Percentiles rank a stretch among this genome's conserved stretches.
Conservation (phyloP, 2,329 filamentous ascomycete species). For the Colletotrichum ledebouriae region DNA sequence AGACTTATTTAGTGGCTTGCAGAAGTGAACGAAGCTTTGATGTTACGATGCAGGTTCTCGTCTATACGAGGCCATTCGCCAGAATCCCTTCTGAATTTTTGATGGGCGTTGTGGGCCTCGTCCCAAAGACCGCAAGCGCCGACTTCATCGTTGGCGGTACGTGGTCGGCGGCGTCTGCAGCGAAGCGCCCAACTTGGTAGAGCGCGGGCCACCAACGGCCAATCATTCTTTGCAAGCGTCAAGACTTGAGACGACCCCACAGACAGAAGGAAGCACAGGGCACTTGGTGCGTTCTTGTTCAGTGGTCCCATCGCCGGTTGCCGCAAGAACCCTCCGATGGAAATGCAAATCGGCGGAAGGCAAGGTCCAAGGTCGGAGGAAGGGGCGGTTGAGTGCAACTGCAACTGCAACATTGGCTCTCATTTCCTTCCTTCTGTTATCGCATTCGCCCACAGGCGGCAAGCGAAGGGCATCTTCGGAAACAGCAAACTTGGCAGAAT, state of each 20-base stretch:
- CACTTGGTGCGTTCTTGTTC: slow-evolving; percentile 39
- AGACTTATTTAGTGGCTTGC: neutral
- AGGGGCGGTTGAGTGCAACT: neutral
- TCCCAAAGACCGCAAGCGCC: slow-evolving; percentile 22
- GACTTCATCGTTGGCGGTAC: slow-evolving; percentile 5
- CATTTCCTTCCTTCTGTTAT: neutral
- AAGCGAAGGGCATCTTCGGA: too few relatives aligned
- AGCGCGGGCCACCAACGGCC: slow-evolving; percentile 30
- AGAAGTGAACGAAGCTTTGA: neutral
- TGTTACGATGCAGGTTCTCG: slow-evolving; percentile 8
- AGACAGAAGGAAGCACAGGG: slow-evolving; percentile 31
- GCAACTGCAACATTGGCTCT: neutral
- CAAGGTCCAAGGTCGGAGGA: neutral
- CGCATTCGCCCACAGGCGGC: too few relatives aligned
- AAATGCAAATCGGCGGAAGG: slow-evolving; percentile 23
- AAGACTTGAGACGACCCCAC: slow-evolving; percentile 36
- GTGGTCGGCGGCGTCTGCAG: slow-evolving; percentile 12
- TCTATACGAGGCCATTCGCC: too few relatives aligned
- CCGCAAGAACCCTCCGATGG: slow-evolving; percentile 30
- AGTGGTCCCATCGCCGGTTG: slow-evolving; percentile 24
- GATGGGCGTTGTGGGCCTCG: neutral
- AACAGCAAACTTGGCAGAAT: slow-evolving; percentile 5
- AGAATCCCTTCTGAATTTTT: too few relatives aligned
- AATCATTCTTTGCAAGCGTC: slow-evolving; percentile 37
- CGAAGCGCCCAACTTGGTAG: slow-evolving; percentile 39